Evolutionary conservation across 768 basidiomycete species (phyloP).

Genomic region (Mycena floridula): DNA sequence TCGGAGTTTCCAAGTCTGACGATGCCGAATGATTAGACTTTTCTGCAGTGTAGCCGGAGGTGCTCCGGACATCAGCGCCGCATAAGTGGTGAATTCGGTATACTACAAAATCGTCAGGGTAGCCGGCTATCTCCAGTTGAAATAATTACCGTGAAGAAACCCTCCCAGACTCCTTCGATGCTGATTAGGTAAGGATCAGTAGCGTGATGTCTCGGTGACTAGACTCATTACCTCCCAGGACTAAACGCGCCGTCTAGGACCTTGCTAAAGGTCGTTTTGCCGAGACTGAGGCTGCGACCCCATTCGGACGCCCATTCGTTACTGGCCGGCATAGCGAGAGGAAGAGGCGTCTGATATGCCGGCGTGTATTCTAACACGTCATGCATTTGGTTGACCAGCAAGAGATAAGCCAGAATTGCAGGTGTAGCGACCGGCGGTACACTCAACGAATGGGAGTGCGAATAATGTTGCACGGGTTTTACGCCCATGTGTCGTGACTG

Average conservation of each 20-base stretch:
- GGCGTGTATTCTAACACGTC: conserved; percentile 19
- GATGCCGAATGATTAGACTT: conserved; percentile 74
- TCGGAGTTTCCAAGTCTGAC: conserved; percentile 84
- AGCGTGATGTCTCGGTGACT: conserved; percentile 4
- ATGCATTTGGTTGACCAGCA: conserved; percentile 37
- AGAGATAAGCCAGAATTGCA: conserved; percentile 67
- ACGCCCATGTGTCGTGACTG: conserved; percentile 14
- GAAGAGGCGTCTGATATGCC: conserved; percentile 27
- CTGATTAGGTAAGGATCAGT: conserved; percentile 28
- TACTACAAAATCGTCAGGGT: conserved; percentile 39
- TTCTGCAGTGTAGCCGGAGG: conserved; percentile 62
- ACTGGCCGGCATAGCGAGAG: conserved; percentile 25
- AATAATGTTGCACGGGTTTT: conserved; percentile 34
- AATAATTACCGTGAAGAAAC: conserved; percentile 59
- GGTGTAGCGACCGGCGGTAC: conserved; percentile 63
- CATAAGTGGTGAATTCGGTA: conserved; percentile 81
- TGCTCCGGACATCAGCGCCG: conserved; percentile 64
- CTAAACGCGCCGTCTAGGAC: conserved; percentile 41
- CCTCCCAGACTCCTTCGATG: conserved; percentile 77
- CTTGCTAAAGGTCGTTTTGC: conserved; percentile 22
- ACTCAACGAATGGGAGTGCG: conserved; percentile 35
- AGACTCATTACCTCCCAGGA: conserved; percentile 44
- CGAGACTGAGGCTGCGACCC: conserved; percentile 44
- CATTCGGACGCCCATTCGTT: conserved; percentile 70
- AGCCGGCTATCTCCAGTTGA: not conserved